Conservation (phyloP, 345 rosid species). For the Psidium guajava region DNA sequence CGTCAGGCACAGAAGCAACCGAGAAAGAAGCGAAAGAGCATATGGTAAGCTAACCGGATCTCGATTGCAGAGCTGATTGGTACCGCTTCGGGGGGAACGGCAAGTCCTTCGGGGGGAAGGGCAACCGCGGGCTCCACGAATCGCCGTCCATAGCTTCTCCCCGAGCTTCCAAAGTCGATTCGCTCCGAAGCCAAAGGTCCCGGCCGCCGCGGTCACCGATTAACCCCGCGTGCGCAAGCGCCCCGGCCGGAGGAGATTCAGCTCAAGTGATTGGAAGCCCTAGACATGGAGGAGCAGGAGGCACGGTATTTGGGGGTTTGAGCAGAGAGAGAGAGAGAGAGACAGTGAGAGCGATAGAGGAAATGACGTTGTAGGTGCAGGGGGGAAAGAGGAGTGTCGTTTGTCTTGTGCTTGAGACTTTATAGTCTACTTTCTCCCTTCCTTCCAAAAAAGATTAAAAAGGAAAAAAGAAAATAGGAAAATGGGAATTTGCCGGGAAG, state of each 20-base stretch:
- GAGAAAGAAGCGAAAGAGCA: background rate
- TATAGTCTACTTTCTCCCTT: background rate
- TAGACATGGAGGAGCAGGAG: background rate
- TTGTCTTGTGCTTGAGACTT: background rate
- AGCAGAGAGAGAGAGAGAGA: background rate
- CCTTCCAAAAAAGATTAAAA: background rate
- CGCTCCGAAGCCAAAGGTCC: background rate
- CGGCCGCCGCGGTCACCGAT: no score
- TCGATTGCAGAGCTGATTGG: constrained; percentile 74
- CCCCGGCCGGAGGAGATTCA: no score
- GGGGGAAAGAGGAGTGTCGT: background rate
- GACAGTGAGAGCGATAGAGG: background rate
- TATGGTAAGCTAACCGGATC: constrained; percentile 57
- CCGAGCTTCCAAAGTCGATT: background rate
- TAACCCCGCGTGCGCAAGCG: no score
- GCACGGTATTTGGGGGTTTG: background rate
- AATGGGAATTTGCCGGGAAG: background rate
- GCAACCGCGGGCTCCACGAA: constrained; percentile 77
- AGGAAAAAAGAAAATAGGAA: background rate
- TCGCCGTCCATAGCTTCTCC: constrained; percentile 58
- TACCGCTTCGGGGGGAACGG: constrained; percentile 75
- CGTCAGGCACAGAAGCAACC: background rate
- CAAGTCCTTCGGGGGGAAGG: constrained; percentile 57
- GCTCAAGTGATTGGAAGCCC: background rate
- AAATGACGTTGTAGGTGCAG: background rate